A percentile compares a stretch with the other conserved stretches of the same genome.
These are phyloP conservation scores for Scenedesmus sp. DNA, from an alignment of 163 green algal species.

Conservation along the genomic window DNA sequence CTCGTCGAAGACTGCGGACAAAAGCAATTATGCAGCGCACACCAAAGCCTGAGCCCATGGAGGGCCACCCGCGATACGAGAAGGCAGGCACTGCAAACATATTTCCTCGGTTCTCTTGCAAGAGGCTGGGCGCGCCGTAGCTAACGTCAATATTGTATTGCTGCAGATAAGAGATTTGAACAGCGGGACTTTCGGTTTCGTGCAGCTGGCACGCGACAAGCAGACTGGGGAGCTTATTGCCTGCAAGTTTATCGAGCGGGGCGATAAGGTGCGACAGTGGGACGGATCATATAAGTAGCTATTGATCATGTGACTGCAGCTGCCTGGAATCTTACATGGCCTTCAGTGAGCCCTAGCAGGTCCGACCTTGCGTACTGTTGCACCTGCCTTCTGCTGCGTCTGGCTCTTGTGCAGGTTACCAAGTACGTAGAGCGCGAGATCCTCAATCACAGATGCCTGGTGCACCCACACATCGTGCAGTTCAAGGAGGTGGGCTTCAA, in stretches of 20 bases:
- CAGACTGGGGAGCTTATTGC: conserved; percentile 86
- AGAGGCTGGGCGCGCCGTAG: neutral
- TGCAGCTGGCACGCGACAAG: conserved; percentile 86
- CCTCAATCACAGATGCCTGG: conserved; percentile 89
- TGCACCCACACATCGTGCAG: conserved; percentile 96
- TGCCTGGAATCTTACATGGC: neutral
- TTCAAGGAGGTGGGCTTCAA: conserved; percentile 79
- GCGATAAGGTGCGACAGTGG: conserved; percentile 73
- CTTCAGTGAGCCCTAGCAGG: neutral
- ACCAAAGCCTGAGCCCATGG: conserved; percentile 74
- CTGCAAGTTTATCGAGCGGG: conserved; percentile 97
- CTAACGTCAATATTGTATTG: neutral
- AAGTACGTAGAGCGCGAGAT: conserved; percentile 95
- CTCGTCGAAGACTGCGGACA: neutral
- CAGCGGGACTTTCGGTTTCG: conserved; percentile 93
- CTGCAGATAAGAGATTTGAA: conserved; percentile 79
- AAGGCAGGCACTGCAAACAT: conserved; percentile 67
- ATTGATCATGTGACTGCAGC: neutral
- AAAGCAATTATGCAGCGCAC: conserved; percentile 56
- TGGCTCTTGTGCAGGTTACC: conserved; percentile 45
- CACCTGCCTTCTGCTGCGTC: neutral
- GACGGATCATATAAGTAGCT: neutral
- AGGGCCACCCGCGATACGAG: conserved; percentile 79
- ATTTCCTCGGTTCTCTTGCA: neutral
- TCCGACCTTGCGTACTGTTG: neutral